phyloP scores from a whole-genome alignment of 2,329 filamentous ascomycete genomes.

The Colletotrichum camelliae region DNA sequence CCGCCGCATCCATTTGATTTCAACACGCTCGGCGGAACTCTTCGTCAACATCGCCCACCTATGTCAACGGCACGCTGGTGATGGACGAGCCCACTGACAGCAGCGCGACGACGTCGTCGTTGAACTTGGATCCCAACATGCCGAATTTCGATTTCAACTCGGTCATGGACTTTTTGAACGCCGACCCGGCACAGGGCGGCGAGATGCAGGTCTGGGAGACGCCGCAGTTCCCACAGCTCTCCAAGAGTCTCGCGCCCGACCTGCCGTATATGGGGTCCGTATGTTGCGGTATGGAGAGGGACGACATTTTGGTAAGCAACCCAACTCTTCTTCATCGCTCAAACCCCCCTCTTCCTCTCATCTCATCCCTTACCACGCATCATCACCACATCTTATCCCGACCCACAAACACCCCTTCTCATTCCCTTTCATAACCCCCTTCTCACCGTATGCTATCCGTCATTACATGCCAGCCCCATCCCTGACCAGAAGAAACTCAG shows the following conservation, averaged over 20 bases:
- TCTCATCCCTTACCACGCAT: neutral
- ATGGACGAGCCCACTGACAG: neutral
- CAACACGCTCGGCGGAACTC: neutral
- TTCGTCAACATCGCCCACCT: neutral
- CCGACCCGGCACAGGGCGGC: conserved; percentile 4
- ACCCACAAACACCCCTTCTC: neutral
- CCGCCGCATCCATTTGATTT: conserved; percentile 8
- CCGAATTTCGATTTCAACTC: conserved; percentile 33
- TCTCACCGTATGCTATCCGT: neutral
- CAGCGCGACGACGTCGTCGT: conserved; percentile 25
- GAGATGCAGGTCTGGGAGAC: conserved; percentile 21
- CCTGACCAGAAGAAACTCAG: neutral
- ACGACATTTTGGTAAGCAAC: neutral
- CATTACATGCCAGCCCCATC: neutral
- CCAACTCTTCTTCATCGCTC: neutral
- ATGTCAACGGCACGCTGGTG: neutral
- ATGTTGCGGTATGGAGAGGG: conserved; percentile 1
- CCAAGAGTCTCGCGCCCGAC: neutral
- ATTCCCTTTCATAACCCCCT: neutral
- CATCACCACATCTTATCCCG: neutral
- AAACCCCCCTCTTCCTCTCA: neutral
- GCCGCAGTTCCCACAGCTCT: neutral
- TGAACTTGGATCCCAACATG: conserved; percentile 23
- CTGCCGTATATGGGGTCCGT: neutral
- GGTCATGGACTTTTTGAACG: conserved; percentile 19